phyloP scores from a whole-genome alignment of 2,329 filamentous ascomycete species.

The Claviceps sp. region DNA sequence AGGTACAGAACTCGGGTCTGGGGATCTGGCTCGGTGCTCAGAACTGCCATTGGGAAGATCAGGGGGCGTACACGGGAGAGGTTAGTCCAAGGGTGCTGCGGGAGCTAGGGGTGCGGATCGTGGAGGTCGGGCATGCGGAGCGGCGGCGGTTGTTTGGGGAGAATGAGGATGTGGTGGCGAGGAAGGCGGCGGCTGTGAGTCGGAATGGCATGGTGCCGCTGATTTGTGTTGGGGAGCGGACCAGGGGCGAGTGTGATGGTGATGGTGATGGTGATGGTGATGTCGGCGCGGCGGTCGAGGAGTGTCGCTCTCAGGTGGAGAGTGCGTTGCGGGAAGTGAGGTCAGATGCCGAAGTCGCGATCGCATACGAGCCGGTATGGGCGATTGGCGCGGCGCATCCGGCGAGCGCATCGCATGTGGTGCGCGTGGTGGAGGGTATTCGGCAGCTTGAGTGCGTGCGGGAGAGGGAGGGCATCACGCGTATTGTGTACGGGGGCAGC shows the following conservation, averaged over 20 bases:
- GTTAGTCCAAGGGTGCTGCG: constrained; percentile 55
- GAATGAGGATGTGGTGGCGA: constrained; percentile 53
- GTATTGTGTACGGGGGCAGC: constrained; percentile 72
- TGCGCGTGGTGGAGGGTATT: constrained; percentile 53
- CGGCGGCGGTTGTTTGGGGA: constrained; percentile 59
- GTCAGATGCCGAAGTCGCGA: constrained; percentile 51
- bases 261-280: constrained; percentile 30
- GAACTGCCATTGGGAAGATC: constrained; percentile 56
- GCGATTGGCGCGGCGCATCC: constrained; percentile 67
- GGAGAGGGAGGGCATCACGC: constrained; percentile 40
- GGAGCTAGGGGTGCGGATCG: constrained; percentile 55
- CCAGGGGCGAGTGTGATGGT: constrained; percentile 26
- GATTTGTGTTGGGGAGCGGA: constrained; percentile 67
- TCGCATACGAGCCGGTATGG: constrained; percentile 85
- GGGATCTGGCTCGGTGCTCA: constrained; percentile 56
- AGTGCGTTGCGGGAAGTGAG: constrained; percentile 49
- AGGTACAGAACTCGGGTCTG: constrained; percentile 25
- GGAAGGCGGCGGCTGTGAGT: constrained; percentile 55
- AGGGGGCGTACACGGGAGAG: constrained; percentile 66
- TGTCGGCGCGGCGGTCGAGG: constrained; percentile 45
- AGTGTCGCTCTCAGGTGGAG: constrained; percentile 53
- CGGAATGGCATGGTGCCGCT: constrained; percentile 61
- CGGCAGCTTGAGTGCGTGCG: constrained; percentile 37
- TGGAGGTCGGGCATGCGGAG: constrained; percentile 75
- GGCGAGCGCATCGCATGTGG: constrained; percentile 58